Base-by-base conservation (phyloP, 2,329 filamentous ascomycete genomes). In the Ophiostoma sp. region DNA sequence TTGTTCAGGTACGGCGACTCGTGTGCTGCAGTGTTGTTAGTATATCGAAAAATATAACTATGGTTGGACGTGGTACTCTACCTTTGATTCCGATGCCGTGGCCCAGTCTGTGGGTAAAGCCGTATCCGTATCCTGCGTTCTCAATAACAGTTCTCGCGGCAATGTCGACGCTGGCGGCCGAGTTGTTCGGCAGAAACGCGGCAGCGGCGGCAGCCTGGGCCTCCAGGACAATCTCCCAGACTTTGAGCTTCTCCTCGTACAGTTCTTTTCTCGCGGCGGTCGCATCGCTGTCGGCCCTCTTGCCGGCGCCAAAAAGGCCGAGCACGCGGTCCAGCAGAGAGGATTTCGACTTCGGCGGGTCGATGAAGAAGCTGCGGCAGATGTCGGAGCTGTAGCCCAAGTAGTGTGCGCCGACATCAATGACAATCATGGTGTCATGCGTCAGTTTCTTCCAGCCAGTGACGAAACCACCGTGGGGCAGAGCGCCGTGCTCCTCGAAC, bases 1-100 rank as follows among this genome's bases (percentile, higher is more conserved):
- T 64, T 44, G 63, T 64, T 64, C 9, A 64, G 63, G 63, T 64
- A 64, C n/a, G 63, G 63, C 63, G 63, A 64, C n/a, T 64, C 63
- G 41, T 64, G 63, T 2, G 63, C 63, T 63, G 27, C 1, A 27
- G 8, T 12, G 7, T 42, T 44, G 60, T 63, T 44, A 63, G 60
- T 40, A 41, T 16, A 14, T 9, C 16, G 38, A 40, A 40, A 3
- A 36, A 18, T 27, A 7, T 2, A 55, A 27, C 18, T 8, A 7
- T 2, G 18, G 55, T 14, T 3, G 14, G 9, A 40, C 5, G 7
- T 9, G 11, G 11, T 16, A 62, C 27, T 44, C 14, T 27, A 63
- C 60, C 60, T 27, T 64, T 64, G 63, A 64, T 64, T 42, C 63
- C 63, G 41, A 64, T 64, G 11, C 63, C 63, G 41, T 64, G 63